Base-by-base conservation (phyloP, 805 yeast species). In the Metschnikowia cerradonensis region DNA sequence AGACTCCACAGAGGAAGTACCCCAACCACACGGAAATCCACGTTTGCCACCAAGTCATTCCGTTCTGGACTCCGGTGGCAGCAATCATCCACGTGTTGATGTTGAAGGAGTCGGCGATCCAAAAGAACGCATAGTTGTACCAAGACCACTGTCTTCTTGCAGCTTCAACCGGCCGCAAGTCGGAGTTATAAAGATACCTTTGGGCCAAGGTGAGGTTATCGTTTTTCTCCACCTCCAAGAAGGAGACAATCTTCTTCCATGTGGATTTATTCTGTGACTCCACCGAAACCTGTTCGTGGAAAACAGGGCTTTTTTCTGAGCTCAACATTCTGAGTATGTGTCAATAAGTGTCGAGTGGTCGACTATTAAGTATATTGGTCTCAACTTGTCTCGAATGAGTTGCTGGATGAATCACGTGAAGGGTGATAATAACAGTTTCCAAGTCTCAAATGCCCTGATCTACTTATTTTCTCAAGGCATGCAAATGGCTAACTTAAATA, bases 21-120 rank as follows among this genome's bases (percentile, higher is more conserved):
- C 96, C 96, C 15, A 90, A 55, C 94, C 96, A 88, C 23, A 90
- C 94, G 1, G 94, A 80, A 36, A 90, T 70, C 95, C 96, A 90
- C 11, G 87, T 83, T 63, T 84, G 90, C 95, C 96, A 90, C 96
- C 96, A 89, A 15, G 84, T 79, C 68, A 90, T 71, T 20, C 83
- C 81, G 48, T 76, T 73, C 51, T 86, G 84, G 34, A 73, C 68
- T 60, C 96, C 96, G 0, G 96, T 86, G 7, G 92, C 83, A 2
- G 96, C 96, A 59, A 90, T 88, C 72, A 87, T 90, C 90, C 92
- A 89, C 5, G 96, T 88, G 66, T 88, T 89, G 63, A 90, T 82
- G 68, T 90, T 90, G 72, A 90, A 88, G 32, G 96, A 83, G 65
- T 90, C 97, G 0, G 96, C 90, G 51, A 90, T 67, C 97, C 97